Base-by-base conservation (phyloP, 208 protist species). In the Trypanosoma mega region DNA sequence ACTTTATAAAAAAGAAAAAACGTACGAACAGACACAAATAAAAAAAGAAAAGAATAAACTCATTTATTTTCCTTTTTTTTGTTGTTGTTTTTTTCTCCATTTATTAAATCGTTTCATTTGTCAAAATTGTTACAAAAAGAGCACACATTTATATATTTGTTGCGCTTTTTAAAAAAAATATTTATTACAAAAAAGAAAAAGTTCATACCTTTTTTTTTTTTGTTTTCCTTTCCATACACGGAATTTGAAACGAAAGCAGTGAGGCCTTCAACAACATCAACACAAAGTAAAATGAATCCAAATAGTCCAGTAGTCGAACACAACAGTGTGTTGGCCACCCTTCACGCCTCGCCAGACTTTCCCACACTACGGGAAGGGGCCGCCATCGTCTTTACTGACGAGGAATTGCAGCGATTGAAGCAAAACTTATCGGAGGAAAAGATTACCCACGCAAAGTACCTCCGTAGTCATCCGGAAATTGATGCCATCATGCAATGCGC, bases 391-490 rank as follows among this genome's bases (percentile, higher is more conserved):
- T 81, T 96, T 56, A 78, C 60, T 23, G 59, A 61, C 3, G 77
- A 92, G 49, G 83, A 96, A 71, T 62, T 76, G 46, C 20, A 69
- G 6, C 72, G 53, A 20, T 48, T 96, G 2, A 67, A 80, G 24
- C 48, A 63, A 14, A 87, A 90, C 33, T 46, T 92, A 27, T 81
- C 78, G 8, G 67, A 76, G 20, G 77, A 80, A 59, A 80, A 90
- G 56, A 78, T 96, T 24, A 68, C 47, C 6, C 83, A 96, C 54
- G 83, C 83, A 1, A 85, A 83, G 68, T 96, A 96, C 56, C 73
- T 96, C 8, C 85, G 85, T 20, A 63, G 36, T 1, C 89, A 96
- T 58, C 79, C 85, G 6, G 85, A 96, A 63, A 82, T 96, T 47
- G 72, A 80, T 61, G 45, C 62, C 18, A 61, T 77, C n/a, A 43